These are phyloP conservation scores for Solanum bukasovii DNA, from an alignment of 257 asterid species.

Conservation along the genomic window DNA sequence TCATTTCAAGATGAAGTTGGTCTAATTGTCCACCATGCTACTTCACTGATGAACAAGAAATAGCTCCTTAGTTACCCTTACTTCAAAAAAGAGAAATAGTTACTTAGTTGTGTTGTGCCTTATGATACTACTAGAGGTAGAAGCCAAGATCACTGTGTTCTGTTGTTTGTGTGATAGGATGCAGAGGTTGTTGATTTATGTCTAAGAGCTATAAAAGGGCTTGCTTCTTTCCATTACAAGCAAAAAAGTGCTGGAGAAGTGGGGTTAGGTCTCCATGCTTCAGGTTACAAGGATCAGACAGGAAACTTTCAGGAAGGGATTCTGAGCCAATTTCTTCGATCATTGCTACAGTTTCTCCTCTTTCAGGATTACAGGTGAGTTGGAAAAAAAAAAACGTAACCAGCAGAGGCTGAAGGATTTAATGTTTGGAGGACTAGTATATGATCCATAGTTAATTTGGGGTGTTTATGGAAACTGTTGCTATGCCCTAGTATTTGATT, in stretches of 20 bases:
- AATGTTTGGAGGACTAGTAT: not conserved
- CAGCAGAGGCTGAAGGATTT: not conserved
- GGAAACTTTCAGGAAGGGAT: slow-evolving; percentile 79
- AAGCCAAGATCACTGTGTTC: not conserved
- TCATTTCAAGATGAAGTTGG: not conserved
- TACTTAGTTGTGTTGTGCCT: not conserved
- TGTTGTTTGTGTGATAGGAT: slow-evolving; percentile 36
- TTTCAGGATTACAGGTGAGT: slow-evolving; percentile 85
- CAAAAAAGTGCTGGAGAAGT: slow-evolving; percentile 59
- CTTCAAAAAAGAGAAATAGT: not conserved
- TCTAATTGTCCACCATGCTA: not conserved
- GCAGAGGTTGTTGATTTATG: slow-evolving; percentile 68
- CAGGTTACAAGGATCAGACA: slow-evolving; percentile 46
- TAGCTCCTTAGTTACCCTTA: not conserved
- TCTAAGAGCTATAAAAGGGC: slow-evolving; percentile 72
- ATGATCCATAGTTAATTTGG: not conserved
- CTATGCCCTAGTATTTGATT: not conserved
- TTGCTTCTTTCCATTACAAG: slow-evolving; percentile 88
- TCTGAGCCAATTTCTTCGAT: slow-evolving; percentile 65
- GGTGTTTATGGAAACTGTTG: not conserved
- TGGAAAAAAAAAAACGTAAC: not conserved
- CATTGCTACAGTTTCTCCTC: slow-evolving; percentile 71
- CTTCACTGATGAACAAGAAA: not conserved
- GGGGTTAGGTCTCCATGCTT: slow-evolving; percentile 79
- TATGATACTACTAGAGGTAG: not conserved